Base-by-base conservation (phyloP, 768 basidiomycete genomes). In the Suillus cothurnatus region DNA sequence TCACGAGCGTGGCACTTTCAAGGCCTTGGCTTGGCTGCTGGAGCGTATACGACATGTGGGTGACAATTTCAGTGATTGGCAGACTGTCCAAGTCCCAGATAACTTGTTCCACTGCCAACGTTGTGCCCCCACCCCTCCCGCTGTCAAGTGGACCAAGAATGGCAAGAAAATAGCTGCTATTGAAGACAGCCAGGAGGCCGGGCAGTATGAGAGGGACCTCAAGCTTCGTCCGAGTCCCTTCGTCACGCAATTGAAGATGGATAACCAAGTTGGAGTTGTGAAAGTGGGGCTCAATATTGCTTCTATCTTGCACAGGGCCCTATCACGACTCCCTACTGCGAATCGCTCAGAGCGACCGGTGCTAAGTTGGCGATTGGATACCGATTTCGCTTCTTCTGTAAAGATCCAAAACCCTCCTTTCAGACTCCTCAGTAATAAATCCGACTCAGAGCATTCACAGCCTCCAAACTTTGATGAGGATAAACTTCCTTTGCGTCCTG, bases 201-300 rank as follows among this genome's bases (percentile, higher is more conserved):
- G 94, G 7, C 85, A 89, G 71, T 97, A 94, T 72, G 96, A 98
- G 73, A 88, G 93, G 61, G 85, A 90, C 26, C 81, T 98, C 64
- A 98, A 98, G 79, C 82, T 85, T 63, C 88, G 96, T 23, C 96
- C 96, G 0, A 86, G 82, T 55, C 89, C 95, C 0, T 94, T 97
- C 73, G 85, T 96, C 61, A 92, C 95, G 0, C 94, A 95, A 72
- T 83, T 95, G 36, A 89, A 85, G 69, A 74, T 91, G 32, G 85
- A 87, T 26, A 76, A 86, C 49, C 86, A 86, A 23, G 74, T 81
- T 5, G 95, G 94, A 0, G 82, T 81, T 43, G 88, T 96, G 57
- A 88, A 90, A 64, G 88, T 97, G 38, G 96, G 94, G 45, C 85
- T 96, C 71, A 98, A 98, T 73, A 84, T 95, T 39, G 86, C 91